Evolutionary conservation across 1,284 basidiomycete species (phyloP).

Genomic region (Trametes sp.): DNA sequence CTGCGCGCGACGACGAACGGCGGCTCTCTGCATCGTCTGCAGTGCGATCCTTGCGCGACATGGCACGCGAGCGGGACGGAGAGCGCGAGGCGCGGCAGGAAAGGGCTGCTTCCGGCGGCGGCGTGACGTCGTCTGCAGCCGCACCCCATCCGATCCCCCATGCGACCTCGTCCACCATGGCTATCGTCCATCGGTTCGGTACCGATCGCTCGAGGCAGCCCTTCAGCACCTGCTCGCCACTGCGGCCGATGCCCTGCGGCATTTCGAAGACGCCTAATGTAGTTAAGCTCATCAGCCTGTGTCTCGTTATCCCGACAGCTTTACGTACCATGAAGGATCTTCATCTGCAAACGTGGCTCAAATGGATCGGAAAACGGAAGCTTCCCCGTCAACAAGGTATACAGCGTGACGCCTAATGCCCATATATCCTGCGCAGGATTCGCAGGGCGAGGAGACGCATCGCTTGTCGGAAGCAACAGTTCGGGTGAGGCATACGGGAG

Average conservation of each 20-base stretch:
- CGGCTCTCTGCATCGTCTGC: slow-evolving; percentile 39
- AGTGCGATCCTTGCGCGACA: slow-evolving; percentile 26
- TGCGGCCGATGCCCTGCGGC: slow-evolving; percentile 66
- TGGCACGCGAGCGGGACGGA: slow-evolving; percentile 31
- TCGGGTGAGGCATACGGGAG: slow-evolving; percentile 91
- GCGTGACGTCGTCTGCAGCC: slow-evolving; percentile 51
- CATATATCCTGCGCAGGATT: slow-evolving; percentile 90
- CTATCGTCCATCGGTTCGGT: slow-evolving; percentile 74
- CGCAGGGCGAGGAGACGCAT: slow-evolving; percentile 43
- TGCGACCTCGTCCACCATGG: slow-evolving; percentile 76
- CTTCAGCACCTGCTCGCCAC: slow-evolving; percentile 74
- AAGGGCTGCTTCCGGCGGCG: slow-evolving; percentile 33
- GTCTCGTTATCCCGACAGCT: not conserved
- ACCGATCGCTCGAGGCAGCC: slow-evolving; percentile 78
- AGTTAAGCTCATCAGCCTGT: slow-evolving; percentile 22
- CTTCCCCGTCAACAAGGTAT: slow-evolving; percentile 80
- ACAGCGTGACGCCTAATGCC: slow-evolving; percentile 90
- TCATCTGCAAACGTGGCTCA: slow-evolving; percentile 90
- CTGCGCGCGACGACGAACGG: slow-evolving; percentile 29
- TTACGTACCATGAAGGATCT: slow-evolving; percentile 82
- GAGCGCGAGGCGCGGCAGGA: slow-evolving; percentile 31
- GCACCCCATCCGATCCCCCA: slow-evolving; percentile 83
- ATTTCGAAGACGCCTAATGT: slow-evolving; percentile 64
- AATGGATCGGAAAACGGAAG: slow-evolving; percentile 89
- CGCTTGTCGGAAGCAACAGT: slow-evolving; percentile 57